Evolutionary conservation across 2,329 filamentous ascomycete species (phyloP), one percentile per base, ranked within the genome.

Genomic region (Nemania sp.): DNA sequence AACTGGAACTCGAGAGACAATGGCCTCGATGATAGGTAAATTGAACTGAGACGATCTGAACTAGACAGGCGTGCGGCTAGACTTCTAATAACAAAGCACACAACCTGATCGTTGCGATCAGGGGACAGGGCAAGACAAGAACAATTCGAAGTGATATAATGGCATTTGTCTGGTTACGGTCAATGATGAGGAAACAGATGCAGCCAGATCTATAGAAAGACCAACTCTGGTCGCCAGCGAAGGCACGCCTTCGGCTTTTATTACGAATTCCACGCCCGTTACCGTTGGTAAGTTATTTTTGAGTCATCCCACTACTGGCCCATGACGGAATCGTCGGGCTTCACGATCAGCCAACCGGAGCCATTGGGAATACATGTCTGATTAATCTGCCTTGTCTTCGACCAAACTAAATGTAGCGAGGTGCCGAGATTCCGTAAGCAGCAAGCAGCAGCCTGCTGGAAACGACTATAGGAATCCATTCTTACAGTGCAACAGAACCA

Each of bases 321-420:
- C 15, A 8, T n/a, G 19, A 41, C 44, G 28, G 45, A 14, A 42
- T 19, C 20, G 47, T 47, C 41, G 50, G n/a, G 54, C 49, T 53
- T 19, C 23, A 37, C 22, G 20, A 34, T 28, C 23, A 42, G 41
- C 37, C 30, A 47, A 17, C 19, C 26, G 12, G 42, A 42, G 28
- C 55, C 55, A 41, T 52, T 33, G n/a, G n/a, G n/a, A 42, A 14
- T 15, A 26, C 24, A 33, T 20, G 12, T 55, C 41, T 55, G 26
- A 30, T 42, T 20, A 46, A 41, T 46, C 22, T 12, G 26, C 14
- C 28, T 34, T 47, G 34, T 34, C 26, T 34, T 34, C 26, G 28
- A 24, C n/a, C n/a, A n/a, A n/a, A n/a, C n/a, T n/a, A n/a, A n/a
- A n/a, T n/a, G n/a, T n/a, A 40, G n/a, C 20, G 11, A 22, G 41